These are phyloP conservation scores for Persicaria maculosa DNA, from an alignment of 148 eudicot genomes.

Conservation along the genomic window DNA sequence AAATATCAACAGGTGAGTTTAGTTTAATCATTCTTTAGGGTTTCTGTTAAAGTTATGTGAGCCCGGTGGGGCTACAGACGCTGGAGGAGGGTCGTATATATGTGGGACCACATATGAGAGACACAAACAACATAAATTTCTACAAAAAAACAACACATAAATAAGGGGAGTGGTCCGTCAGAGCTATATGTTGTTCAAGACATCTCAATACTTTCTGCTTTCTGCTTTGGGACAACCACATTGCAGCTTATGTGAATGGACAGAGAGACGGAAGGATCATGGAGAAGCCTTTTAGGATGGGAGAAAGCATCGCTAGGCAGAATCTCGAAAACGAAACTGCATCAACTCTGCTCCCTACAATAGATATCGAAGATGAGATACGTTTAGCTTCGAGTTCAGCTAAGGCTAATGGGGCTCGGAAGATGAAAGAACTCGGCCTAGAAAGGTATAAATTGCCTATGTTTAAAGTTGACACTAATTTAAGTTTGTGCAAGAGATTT, in stretches of 20 bases:
- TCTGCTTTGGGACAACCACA: neutral
- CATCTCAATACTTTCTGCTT: no score
- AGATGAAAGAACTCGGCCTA: constrained; percentile 74
- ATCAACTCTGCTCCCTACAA: constrained; percentile 24
- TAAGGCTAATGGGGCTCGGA: constrained; percentile 31
- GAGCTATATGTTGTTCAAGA: no score
- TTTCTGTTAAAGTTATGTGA: no score
- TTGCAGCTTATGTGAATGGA: constrained; percentile 94
- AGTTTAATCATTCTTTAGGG: neutral
- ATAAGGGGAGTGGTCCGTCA: no score
- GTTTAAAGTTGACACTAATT: neutral
- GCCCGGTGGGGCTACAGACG: no score
- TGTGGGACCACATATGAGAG: no score
- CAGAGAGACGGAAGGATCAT: constrained; percentile 83
- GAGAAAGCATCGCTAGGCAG: constrained; percentile 63
- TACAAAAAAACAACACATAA: no score
- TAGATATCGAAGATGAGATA: constrained; percentile 71
- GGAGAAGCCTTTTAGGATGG: constrained; percentile 75
- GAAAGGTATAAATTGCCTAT: constrained; percentile 42
- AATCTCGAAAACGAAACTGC: constrained; percentile 25
- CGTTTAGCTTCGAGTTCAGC: constrained; percentile 52
- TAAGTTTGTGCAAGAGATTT: neutral
- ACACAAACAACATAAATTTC: no score
- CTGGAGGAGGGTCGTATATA: no score
- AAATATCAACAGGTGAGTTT: constrained; percentile 76